Evolutionary conservation across 441 rosid genomes (phyloP).

Genomic region (Jatropha multifida): DNA sequence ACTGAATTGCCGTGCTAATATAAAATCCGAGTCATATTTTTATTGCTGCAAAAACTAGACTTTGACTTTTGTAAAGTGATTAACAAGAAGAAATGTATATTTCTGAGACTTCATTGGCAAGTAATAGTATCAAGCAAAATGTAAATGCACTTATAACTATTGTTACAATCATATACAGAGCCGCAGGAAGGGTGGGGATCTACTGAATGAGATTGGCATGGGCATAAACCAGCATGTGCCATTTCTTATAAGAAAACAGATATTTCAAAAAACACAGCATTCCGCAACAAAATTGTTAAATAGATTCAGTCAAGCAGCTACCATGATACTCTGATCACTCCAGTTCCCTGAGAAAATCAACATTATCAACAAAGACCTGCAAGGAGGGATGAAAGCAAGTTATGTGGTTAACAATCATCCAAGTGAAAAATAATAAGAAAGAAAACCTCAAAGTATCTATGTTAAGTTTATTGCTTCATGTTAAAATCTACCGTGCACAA

Average conservation of each 20-base stretch:
- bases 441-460: slow-evolving; percentile 8
- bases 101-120: background rate
- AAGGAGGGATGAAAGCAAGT: background rate
- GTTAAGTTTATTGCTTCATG: background rate
- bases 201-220: background rate
- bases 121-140: background rate
- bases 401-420: background rate
- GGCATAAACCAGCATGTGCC: background rate
- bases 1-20: slow-evolving; percentile 48
- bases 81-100: slow-evolving; percentile 6
- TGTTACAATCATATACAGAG: slow-evolving; percentile 15
- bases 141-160: slow-evolving; percentile 19
- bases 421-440: background rate
- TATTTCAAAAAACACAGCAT: background rate
- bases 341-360: slow-evolving; percentile 38
- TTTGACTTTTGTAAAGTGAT: slow-evolving; percentile 20
- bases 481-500: background rate
- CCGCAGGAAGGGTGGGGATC: background rate
- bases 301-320: slow-evolving; percentile 18
- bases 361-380: slow-evolving; percentile 47
- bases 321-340: slow-evolving; percentile 29
- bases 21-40: slow-evolving; percentile 20
- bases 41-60: slow-evolving; percentile 16
- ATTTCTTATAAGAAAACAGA: slow-evolving; percentile 7
- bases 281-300: slow-evolving; percentile 23